phyloP scores from a whole-genome alignment of 768 basidiomycete genomes.

The Psilocybe subaeruginosa region DNA sequence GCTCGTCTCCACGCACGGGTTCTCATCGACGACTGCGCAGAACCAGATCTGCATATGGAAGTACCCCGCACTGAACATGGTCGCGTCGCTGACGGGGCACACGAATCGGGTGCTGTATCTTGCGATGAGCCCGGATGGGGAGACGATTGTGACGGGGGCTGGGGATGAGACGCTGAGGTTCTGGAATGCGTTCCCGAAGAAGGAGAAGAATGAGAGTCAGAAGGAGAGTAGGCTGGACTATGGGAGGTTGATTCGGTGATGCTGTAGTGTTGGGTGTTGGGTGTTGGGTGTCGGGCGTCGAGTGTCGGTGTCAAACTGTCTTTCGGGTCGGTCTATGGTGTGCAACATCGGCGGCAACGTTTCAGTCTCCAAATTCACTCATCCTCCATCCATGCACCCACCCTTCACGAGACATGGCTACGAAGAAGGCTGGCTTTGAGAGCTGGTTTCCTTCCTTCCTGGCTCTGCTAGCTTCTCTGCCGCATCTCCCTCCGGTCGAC shows the following conservation, averaged over 20 bases:
- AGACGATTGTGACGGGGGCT: constrained; percentile 97
- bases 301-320: too few relatives aligned
- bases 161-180: constrained; percentile 97
- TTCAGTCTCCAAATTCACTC: too few relatives aligned
- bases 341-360: too few relatives aligned
- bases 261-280: not conserved
- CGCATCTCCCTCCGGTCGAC: too few relatives aligned
- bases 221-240: constrained; percentile 52
- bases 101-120: constrained; percentile 94
- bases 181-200: constrained; percentile 96
- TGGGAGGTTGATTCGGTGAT: constrained; percentile 55
- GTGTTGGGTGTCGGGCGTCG: not conserved
- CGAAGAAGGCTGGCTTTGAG: too few relatives aligned
- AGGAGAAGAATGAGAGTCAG: constrained; percentile 45
- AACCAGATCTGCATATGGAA: constrained; percentile 97
- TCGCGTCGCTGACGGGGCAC: constrained; percentile 93
- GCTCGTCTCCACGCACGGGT: constrained; percentile 97
- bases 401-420: too few relatives aligned
- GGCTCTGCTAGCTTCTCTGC: too few relatives aligned
- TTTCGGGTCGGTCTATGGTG: too few relatives aligned
- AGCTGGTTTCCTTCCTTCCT: too few relatives aligned
- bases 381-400: too few relatives aligned
- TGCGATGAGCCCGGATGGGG: constrained; percentile 97
- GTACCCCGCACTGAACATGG: constrained; percentile 92
- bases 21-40: constrained; percentile 90